Conservation (phyloP, 2,329 filamentous ascomycete genomes). For the Exophiala oligosperma region DNA sequence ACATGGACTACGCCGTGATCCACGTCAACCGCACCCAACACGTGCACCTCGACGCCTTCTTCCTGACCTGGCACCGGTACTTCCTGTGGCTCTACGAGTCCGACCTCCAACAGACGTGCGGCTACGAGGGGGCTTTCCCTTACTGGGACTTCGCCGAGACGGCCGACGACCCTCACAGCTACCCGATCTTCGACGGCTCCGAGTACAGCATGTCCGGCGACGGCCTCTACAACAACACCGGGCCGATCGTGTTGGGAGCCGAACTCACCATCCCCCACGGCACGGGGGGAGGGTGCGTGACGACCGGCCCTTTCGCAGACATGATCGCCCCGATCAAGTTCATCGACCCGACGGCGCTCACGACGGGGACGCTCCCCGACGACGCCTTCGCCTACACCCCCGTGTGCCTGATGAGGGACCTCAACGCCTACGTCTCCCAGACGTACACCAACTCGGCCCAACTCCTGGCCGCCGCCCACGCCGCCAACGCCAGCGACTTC, state of each 20-base stretch:
- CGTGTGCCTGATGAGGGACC: conserved; percentile 28
- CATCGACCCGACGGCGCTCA: conserved; percentile 26
- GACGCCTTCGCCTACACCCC: conserved; percentile 28
- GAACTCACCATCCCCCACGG: conserved; percentile 28
- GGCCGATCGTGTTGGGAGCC: conserved; percentile 21
- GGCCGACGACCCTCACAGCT: conserved; percentile 29
- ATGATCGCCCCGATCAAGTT: conserved; percentile 23
- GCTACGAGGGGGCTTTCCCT: conserved; percentile 46
- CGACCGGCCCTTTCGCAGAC: conserved; percentile 31
- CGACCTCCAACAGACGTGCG: conserved; percentile 46
- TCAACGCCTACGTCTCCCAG: conserved; percentile 28
- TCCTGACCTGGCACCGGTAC: conserved; percentile 49
- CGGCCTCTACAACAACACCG: conserved; percentile 25
- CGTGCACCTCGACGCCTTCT: conserved; percentile 39
- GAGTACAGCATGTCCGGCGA: conserved; percentile 38
- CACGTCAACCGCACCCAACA: conserved; percentile 39
- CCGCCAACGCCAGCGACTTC: conserved; percentile 24
- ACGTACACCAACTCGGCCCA: conserved; percentile 26
- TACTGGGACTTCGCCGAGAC: conserved; percentile 43
- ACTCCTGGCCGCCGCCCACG: conserved; percentile 24
- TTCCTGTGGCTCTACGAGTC: conserved; percentile 46
- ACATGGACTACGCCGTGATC: conserved; percentile 44
- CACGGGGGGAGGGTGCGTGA: conserved; percentile 31
- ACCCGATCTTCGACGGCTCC: conserved; percentile 39
- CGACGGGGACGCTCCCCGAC: conserved; percentile 19